Base-by-base conservation (phyloP, 495 filamentous ascomycete genomes). In the Xylaria venustula region DNA sequence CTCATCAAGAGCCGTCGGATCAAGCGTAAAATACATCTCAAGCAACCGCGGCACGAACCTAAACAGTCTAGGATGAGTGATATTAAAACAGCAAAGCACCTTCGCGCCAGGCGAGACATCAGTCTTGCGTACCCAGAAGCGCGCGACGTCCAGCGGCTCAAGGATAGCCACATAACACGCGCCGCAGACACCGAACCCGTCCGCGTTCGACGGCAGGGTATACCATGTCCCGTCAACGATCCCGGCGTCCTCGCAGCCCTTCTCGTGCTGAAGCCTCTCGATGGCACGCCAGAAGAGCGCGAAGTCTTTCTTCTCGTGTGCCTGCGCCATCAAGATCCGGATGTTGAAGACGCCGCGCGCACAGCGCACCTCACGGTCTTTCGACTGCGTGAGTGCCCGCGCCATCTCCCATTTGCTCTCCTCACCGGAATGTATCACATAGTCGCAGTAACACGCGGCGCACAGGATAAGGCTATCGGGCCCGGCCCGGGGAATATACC, bases 141-240 rank as follows among this genome's bases (percentile, higher is more conserved):
- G 60, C 1, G 73, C 60, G 22, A 75, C 54, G 17, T 58, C 57
- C 11, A 73, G 63, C 3, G 71, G 60, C 20, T 67, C 66, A 7
- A 71, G 40, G 28, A 75, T 68, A 2, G 62, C 71, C 5, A 66
- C 63, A 48, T 66, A 73, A 46, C 75, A 77, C n/a, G 70, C 64
- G 7, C 62, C 64, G 41, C 74, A 77, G 44, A 74, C 62, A 32
- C 64, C 65, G n/a, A 77, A 77, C 26, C 70, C 57, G 6, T 40
- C 23, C 54, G 71, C 69, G 34, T 65, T 48, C 25, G 64, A 66
- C 7, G 64, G 63, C 12, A 77, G 55, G 3, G 70, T 65, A 56
- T 71, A 73, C 74, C 74, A 76, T 26, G 65, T 63, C 19, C 73
- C 66, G 14, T 68, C 65, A 6, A 61, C 66, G 58, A 77, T 73